Base-by-base conservation (phyloP, 2,329 filamentous ascomycete species). In the Hypoxylon sp. region DNA sequence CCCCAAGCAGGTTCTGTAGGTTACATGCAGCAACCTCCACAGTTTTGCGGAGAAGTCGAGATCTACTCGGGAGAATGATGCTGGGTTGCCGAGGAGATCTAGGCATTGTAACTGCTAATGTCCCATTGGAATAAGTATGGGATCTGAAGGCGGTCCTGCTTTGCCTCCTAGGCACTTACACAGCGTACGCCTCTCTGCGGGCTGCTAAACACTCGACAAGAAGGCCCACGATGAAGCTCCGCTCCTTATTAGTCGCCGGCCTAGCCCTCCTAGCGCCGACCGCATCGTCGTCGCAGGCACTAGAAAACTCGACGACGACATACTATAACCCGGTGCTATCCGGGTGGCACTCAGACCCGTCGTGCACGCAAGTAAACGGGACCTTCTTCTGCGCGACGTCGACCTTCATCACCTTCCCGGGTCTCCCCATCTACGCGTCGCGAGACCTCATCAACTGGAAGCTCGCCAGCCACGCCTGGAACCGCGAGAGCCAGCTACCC, bases 331-430 rank as follows among this genome's bases (percentile, higher is more conserved):
- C 80, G 0, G 74, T 82, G 4, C 70, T 83, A 3, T 78, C 80
- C 3, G 81, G 81, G 4, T 82, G 77, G 70, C 76, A 81, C 61
- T 77, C 80, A 0, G 80, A 83, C 63, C 81, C 80, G 0, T 75
- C 45, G 68, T 79, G 17, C 63, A 68, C 7, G 69, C 63, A 77
- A 13, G 62, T 68, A 8, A 67, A 78, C 27, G 73, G 76, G n/a
- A 79, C 75, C 4, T 83, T 81, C 64, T 82, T 80, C 67, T 82
- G 79, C 60, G 78, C 76, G 2, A 79, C 79, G 0, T 83, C 81
- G 0, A 82, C 78, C 1, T 85, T 84, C 62, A 78, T 79, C 49
- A 73, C 75, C 0, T 84, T 83, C 61, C 81, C 82, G 0, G 81
- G 81, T 0, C 70, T 83, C 4, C 81, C 81, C 0, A 76, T 85